Evolutionary conservation across 805 yeast genomes (phyloP), one percentile per base, ranked within the genome.

Genomic region (Candida ovalis): DNA sequence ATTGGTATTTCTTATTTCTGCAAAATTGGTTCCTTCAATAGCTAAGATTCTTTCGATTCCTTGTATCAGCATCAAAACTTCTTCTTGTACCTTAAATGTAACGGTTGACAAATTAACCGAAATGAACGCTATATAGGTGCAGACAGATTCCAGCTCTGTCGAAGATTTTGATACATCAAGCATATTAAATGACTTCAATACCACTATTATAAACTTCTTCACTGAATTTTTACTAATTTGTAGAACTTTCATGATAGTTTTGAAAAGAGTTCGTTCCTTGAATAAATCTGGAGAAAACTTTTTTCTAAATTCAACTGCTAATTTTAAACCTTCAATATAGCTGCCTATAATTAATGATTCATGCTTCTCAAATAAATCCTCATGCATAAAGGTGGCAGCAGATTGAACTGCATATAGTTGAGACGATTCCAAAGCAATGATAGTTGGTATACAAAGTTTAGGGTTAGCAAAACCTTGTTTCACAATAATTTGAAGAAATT

Each of bases 381-480:
- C 59, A 55, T 86, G 86, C 47, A 86, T 66, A 0, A 71, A 73
- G 1, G 70, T 48, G 0, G 90, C 88, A 10, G 75, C 64, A 2
- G 61, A 61, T 28, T 75, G 69, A 17, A 86, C 71, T 10, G 64
- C 59, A 3, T 59, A 61, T 17, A 69, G 64, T 1, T 70, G 64
- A 0, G 88, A 80, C 0, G 86, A 72, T 48, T 82, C 82, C 32
- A 89, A 67, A 0, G 92, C 92, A 47, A 88, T 75, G 0, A 87
- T 72, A 0, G 90, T 83, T 0, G 90, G 78, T 5, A 84, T 76
- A 57, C 88, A 79, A 4, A 77, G 57, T 47, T 86, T 76, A 1
- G 96, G 96, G 58, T 85, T 87, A 0, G 86, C 84, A 63, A 79
- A 84, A 0, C 96, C 96, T 46, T 81, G 72, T 25, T 73, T 73